Percentiles rank a stretch among this genome's conserved stretches.
phyloP scores from a whole-genome alignment of 2,329 filamentous ascomycete species.

The Zopfia rhizophila region DNA sequence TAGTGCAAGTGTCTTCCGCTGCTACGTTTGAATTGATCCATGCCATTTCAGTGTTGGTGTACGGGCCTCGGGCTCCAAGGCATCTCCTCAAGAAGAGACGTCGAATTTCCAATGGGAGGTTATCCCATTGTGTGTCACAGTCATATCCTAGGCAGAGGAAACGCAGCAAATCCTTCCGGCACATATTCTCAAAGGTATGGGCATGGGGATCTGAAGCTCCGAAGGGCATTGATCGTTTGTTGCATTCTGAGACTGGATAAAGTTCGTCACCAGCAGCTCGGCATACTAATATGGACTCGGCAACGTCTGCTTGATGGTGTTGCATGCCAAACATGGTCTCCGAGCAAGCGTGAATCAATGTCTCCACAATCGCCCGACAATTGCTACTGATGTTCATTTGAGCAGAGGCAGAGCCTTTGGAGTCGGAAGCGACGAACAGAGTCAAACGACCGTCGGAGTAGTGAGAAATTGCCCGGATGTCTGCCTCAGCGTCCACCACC shows the following conservation, averaged over 20 bases:
- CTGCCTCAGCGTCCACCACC: conserved; percentile 39
- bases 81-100: conserved; percentile 59
- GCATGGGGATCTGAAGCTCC: conserved; percentile 29
- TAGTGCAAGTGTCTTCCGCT: conserved; percentile 51
- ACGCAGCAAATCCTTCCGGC: conserved; percentile 58
- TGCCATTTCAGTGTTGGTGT: conserved; percentile 54
- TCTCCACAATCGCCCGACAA: conserved; percentile 46
- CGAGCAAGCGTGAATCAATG: conserved; percentile 45
- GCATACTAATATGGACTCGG: conserved; percentile 46
- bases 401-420: conserved; percentile 29
- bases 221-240: conserved; percentile 45
- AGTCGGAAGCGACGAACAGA: conserved; percentile 46
- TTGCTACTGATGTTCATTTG: conserved; percentile 48
- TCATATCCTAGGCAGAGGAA: conserved; percentile 62
- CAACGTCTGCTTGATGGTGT: conserved; percentile 43
- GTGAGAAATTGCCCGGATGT: conserved; percentile 51
- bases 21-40: conserved; percentile 59
- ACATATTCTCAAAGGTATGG: conserved; percentile 31
- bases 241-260: conserved; percentile 44
- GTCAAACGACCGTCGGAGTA: conserved; percentile 41
- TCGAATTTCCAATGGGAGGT: conserved; percentile 58
- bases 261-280: conserved; percentile 25
- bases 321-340: conserved; percentile 47
- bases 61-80: conserved; percentile 52
- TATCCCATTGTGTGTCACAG: conserved; percentile 63